Conservation (phyloP, 202 grass and related monocot genomes). For the Musa balbisiana region DNA sequence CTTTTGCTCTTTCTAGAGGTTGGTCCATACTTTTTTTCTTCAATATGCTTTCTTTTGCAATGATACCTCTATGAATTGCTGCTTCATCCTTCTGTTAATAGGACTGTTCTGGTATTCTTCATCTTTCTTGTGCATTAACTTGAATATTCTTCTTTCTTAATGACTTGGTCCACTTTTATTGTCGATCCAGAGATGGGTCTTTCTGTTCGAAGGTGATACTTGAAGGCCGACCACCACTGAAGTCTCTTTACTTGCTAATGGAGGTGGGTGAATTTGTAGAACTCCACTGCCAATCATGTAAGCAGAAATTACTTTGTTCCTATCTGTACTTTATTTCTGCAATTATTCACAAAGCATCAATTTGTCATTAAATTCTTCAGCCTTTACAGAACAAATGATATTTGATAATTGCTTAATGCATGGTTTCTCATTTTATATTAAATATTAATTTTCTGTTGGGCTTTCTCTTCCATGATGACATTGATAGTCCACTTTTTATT, state of each 20-base stretch:
- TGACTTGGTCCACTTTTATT: background rate
- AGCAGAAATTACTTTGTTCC: too few species aligned
- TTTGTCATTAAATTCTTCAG: too few species aligned
- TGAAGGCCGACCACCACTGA: background rate
- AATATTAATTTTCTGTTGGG: too few species aligned
- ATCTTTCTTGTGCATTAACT: too few species aligned
- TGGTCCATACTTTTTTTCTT: background rate
- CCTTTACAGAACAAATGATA: background rate
- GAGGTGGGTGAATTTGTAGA: background rate
- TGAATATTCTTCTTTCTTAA: background rate
- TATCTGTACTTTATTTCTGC: too few species aligned
- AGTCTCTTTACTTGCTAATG: background rate
- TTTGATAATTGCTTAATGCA: background rate
- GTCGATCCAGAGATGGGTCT: slow-evolving; percentile 4
- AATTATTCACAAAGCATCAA: too few species aligned
- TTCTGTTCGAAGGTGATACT: slow-evolving; percentile 16
- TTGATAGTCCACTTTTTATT: too few species aligned
- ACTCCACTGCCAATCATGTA: too few species aligned
- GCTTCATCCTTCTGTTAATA: background rate
- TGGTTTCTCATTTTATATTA: too few species aligned
- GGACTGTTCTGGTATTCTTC: background rate
- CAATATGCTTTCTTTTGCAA: background rate
- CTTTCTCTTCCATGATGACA: too few species aligned
- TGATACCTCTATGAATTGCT: too few species aligned
- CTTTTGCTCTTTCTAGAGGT: slow-evolving; percentile 15